Base-by-base conservation (phyloP, 2,329 filamentous ascomycete genomes). In the Cladophialophora psammophila region DNA sequence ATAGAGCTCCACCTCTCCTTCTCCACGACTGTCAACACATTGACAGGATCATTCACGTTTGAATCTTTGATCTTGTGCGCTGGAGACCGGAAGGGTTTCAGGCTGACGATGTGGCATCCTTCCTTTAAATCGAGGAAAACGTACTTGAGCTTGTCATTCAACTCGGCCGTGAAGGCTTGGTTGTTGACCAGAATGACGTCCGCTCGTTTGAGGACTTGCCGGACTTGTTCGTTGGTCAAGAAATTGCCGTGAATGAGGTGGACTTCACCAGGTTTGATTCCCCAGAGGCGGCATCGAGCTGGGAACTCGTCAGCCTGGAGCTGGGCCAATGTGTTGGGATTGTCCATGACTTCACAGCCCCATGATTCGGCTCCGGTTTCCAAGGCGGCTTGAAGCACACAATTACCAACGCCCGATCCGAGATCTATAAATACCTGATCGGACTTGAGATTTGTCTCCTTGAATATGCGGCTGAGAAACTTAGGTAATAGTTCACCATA, bases 121-220 rank as follows among this genome's bases (percentile, higher is more conserved):
- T 91, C 86, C 80, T 97, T 98, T 69, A 98, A 83, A 75, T 99
- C 95, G 67, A 99, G 82, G 75, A 99, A 98, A 82, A 96, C 92
- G 73, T 92, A 88, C 72, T 94, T 88, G 54, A 99, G 84, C 69
- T 88, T 87, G 75, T 92, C 90, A 79, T 98, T 99, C 63, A 97
- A 86, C 73, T 90, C 86, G 13, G 94, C 90, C 5, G 90, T 94
- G 79, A 99, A 99, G 2, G 93, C 95, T 80, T 98, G 94, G 80
- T 99, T 99, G 83, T 99, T 99, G 74, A 98, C 94, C 32, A 99
- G 86, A 18, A 99, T 88, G n/a, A 98, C 94, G 76, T 99, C 95
- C 1, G 95, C 94, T 63, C 90, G 88, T 77, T 91, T 90, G 58
- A 99, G 84, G 7, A 90, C 89, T 31, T 88, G 85, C 67, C 89